Conservation (phyloP, 83 land plant genomes). For the Picea abies region DNA sequence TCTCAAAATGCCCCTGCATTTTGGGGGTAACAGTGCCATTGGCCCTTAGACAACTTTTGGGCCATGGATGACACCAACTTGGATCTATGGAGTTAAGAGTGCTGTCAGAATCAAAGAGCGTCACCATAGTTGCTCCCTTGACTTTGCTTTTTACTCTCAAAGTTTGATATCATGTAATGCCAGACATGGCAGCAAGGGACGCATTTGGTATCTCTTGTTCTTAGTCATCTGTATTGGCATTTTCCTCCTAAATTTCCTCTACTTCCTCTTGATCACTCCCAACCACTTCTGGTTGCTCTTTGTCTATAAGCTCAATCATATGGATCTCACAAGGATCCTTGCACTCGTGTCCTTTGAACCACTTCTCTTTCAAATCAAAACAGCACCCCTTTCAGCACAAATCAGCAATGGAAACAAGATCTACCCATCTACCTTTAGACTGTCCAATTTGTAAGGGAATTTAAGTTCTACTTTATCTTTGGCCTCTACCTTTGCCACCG, state of each 20-base stretch:
- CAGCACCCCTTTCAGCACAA: background rate
- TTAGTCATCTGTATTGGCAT: background rate
- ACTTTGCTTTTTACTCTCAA: background rate
- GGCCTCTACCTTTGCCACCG: background rate
- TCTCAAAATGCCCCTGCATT: no score
- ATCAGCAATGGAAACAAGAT: background rate
- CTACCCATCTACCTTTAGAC: background rate
- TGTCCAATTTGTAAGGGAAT: background rate
- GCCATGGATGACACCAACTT: no score
- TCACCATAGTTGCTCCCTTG: background rate
- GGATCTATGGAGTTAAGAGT: no score
- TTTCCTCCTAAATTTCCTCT: background rate
- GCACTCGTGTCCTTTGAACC: background rate
- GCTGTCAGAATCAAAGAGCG: no score
- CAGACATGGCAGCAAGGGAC: background rate
- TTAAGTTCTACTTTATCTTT: background rate
- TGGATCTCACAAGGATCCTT: background rate
- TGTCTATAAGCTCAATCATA: background rate
- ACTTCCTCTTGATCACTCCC: background rate
- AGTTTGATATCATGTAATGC: background rate
- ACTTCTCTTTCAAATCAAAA: background rate
- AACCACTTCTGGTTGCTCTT: background rate
- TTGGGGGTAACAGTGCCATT: no score
- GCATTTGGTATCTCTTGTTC: background rate
- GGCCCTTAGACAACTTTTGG: no score